These are phyloP conservation scores for Leptomonas seymouri DNA, from an alignment of 208 protist genomes.

Conservation along the genomic window DNA sequence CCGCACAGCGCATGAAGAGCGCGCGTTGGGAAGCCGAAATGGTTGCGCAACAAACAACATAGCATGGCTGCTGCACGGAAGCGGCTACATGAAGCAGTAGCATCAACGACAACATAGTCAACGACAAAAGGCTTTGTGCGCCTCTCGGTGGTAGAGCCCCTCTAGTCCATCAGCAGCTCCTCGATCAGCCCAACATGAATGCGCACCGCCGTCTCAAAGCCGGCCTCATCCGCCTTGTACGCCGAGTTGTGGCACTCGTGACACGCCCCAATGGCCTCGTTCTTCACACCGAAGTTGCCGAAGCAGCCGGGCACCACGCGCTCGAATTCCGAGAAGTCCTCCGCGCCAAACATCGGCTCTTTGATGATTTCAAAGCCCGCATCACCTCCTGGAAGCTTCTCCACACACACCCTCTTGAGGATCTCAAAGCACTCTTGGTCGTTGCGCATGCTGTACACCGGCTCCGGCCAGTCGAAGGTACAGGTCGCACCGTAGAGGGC, in stretches of 20 bases:
- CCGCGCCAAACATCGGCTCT: slow-evolving; percentile 53
- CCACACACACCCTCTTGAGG: slow-evolving; percentile 39
- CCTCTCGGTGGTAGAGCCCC: no score
- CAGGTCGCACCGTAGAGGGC: slow-evolving; percentile 44
- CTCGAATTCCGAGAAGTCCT: slow-evolving; percentile 69
- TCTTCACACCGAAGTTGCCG: slow-evolving; percentile 48
- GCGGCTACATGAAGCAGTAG: neutral
- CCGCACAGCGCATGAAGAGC: no score
- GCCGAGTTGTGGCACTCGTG: slow-evolving; percentile 57
- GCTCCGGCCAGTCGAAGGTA: slow-evolving; percentile 14
- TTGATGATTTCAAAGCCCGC: slow-evolving; percentile 39
- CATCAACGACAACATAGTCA: neutral
- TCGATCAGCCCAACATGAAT: slow-evolving; percentile 56
- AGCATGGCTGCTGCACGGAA: no score
- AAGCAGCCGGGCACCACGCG: slow-evolving; percentile 64
- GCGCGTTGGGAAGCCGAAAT: no score
- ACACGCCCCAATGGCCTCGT: slow-evolving; percentile 27
- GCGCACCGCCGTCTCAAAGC: slow-evolving; percentile 47
- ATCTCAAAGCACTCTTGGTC: slow-evolving; percentile 55
- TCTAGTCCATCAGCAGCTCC: slow-evolving; percentile 46
- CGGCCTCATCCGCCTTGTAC: slow-evolving; percentile 49
- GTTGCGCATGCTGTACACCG: slow-evolving; percentile 68
- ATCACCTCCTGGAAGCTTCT: slow-evolving; percentile 36
- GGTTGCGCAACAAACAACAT: no score
- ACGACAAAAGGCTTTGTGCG: neutral